Conservation (phyloP, 2,329 filamentous ascomycete genomes). For the Diplodia sapinea region DNA sequence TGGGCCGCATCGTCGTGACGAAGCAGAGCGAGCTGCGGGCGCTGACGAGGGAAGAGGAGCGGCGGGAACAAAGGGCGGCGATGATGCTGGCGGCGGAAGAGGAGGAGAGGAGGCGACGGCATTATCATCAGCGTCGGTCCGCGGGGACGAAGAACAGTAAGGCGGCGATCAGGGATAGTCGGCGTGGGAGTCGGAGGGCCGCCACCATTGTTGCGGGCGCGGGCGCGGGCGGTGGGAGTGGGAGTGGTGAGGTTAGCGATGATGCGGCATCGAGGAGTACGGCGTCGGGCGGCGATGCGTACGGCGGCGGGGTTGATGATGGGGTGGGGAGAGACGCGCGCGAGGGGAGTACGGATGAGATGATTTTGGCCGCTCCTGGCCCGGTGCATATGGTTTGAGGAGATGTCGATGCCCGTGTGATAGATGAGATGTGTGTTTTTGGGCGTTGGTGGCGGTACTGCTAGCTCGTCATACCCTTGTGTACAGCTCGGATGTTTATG, state of each 20-base stretch:
- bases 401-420: not conserved
- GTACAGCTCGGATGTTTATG: too few relatives aligned
- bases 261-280: too few relatives aligned
- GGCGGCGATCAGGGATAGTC: not conserved
- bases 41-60: constrained; percentile 1
- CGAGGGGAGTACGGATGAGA: constrained; percentile 19
- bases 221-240: not conserved
- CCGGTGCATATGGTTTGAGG: constrained; percentile 7
- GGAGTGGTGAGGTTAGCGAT: too few relatives aligned
- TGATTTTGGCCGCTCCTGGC: not conserved
- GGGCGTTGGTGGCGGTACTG: too few relatives aligned
- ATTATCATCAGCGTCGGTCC: not conserved
- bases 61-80: not conserved
- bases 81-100: not conserved
- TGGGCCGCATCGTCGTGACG: constrained; percentile 5
- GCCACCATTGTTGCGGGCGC: not conserved
- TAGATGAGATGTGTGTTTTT: too few relatives aligned
- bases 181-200: not conserved
- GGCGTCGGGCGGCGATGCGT: too few relatives aligned
- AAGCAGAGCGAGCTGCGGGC: not conserved
- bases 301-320: too few relatives aligned
- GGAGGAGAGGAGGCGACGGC: not conserved
- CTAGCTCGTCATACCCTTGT: too few relatives aligned
- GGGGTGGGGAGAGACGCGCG: not conserved
- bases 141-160: too few relatives aligned